Evolutionary conservation across 1,284 basidiomycete species (phyloP).

Genomic region (Albatrellus sp.): DNA sequence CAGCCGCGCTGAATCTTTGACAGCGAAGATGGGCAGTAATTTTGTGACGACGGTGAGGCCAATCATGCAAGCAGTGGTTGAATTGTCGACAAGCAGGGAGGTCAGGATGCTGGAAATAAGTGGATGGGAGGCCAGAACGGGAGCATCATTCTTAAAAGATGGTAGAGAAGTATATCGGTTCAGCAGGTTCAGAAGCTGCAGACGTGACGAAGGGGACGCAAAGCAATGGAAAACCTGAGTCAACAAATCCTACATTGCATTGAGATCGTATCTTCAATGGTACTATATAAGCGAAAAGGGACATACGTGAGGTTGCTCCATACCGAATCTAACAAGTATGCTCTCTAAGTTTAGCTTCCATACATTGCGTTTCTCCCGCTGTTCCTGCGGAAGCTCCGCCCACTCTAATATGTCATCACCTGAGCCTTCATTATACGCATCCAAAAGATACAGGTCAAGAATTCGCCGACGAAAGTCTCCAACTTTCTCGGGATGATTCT

Average conservation of each 20-base stretch:
- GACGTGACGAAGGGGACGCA: constrained; percentile 38
- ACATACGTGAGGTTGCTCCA: constrained; percentile 49
- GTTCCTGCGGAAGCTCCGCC: constrained; percentile 46
- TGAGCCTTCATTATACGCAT: constrained; percentile 62
- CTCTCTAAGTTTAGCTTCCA: constrained; percentile 74
- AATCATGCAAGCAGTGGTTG: constrained; percentile 53
- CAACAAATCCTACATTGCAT: constrained; percentile 41
- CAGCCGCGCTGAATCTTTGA: constrained; percentile 42
- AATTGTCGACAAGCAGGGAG: constrained; percentile 60
- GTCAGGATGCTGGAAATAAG: constrained; percentile 47
- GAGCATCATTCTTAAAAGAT: constrained; percentile 33
- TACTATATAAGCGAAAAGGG: constrained; percentile 3
- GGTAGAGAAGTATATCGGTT: constrained; percentile 45
- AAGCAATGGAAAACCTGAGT: constrained; percentile 54
- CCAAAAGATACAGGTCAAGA: constrained; percentile 62
- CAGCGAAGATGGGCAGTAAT: constrained; percentile 60
- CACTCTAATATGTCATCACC: constrained; percentile 62
- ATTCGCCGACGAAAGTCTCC: constrained; percentile 52
- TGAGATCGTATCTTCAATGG: neutral
- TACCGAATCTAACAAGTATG: constrained; percentile 50
- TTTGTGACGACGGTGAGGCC: constrained; percentile 53
- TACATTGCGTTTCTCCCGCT: constrained; percentile 41
- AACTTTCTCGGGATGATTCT: constrained; percentile 35
- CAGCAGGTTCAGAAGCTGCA: constrained; percentile 57
- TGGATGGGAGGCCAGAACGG: constrained; percentile 45